A percentile compares a stretch with the other conserved stretches of the same genome.
These are phyloP conservation scores for Selenicereus undatus DNA, from an alignment of 148 eudicot species.

Conservation along the genomic window DNA sequence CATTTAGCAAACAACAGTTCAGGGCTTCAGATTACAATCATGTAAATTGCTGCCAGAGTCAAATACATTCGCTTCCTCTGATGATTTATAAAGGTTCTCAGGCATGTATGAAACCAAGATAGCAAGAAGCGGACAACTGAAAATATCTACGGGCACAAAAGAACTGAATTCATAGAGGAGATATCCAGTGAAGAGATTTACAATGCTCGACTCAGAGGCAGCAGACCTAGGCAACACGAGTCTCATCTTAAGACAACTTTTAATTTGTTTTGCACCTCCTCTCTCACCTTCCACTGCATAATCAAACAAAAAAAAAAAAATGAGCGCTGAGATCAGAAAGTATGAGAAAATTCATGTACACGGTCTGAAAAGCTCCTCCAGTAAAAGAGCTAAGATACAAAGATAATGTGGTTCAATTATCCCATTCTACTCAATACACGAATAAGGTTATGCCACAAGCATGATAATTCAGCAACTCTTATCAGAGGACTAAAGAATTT, in stretches of 20 bases:
- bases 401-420: too few relatives aligned
- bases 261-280: conserved; percentile 64
- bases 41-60: background rate
- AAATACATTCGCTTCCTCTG: background rate
- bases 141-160: background rate
- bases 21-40: background rate
- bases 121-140: background rate
- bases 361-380: background rate
- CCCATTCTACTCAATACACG: too few relatives aligned
- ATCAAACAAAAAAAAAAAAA: background rate
- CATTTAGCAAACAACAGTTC: background rate
- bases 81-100: conserved; percentile 1
- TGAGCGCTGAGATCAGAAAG: conserved; percentile 4
- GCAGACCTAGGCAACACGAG: conserved; percentile 1
- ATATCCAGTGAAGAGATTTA: conserved; percentile 22
- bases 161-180: background rate
- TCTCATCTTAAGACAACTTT: conserved; percentile 77
- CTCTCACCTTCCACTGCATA: conserved; percentile 86
- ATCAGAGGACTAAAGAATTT: background rate
- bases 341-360: conserved; percentile 1
- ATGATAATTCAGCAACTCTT: conserved; percentile 2
- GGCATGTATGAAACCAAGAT: conserved; percentile 9
- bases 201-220: conserved; percentile 10
- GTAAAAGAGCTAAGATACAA: background rate
- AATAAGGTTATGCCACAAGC: background rate